A percentile compares a stretch with the other conserved stretches of the same genome.
These are phyloP conservation scores for Effrenium voratum DNA, from an alignment of 73 alveolate genomes.

Conservation along the genomic window DNA sequence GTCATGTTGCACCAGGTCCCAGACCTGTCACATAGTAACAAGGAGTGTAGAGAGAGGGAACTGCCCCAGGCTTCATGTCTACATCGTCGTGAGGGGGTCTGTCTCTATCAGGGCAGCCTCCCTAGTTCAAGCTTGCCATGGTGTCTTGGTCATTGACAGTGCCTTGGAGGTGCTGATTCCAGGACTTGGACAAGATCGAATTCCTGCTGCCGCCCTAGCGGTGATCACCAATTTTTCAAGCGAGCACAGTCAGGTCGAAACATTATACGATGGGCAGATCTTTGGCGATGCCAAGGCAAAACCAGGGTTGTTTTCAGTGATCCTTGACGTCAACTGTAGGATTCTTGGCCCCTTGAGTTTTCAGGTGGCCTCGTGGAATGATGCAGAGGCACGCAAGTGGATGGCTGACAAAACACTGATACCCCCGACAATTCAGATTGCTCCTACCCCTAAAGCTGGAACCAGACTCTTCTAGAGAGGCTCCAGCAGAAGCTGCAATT, in stretches of 20 bases:
- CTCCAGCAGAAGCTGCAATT: too few relatives aligned
- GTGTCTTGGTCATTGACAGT: background rate
- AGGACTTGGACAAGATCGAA: constrained; percentile 25
- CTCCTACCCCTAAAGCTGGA: too few relatives aligned
- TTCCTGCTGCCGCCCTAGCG: constrained; percentile 40
- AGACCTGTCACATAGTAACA: too few relatives aligned
- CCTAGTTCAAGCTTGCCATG: background rate
- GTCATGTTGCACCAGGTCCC: too few relatives aligned
- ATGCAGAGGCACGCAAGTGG: too few relatives aligned
- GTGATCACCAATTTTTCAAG: background rate
- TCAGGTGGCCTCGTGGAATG: constrained; percentile 83
- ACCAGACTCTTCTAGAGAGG: too few relatives aligned
- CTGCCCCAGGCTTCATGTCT: constrained; percentile 69
- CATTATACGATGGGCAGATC: constrained; percentile 70
- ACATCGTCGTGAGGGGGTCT: constrained; percentile 46
- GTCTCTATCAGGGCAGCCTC: constrained; percentile 38
- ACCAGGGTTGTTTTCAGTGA: too few relatives aligned
- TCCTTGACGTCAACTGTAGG: too few relatives aligned
- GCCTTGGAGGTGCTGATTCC: constrained; percentile 43
- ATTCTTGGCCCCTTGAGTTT: too few relatives aligned
- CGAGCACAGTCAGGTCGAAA: constrained; percentile 21
- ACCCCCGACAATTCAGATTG: too few relatives aligned
- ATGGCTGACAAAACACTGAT: too few relatives aligned
- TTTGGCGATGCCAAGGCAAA: constrained; percentile 77
- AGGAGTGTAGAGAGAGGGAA: too few relatives aligned